Conservation (phyloP, 1,139 yeast genomes). For the Candida pseudoviswanathii region DNA sequence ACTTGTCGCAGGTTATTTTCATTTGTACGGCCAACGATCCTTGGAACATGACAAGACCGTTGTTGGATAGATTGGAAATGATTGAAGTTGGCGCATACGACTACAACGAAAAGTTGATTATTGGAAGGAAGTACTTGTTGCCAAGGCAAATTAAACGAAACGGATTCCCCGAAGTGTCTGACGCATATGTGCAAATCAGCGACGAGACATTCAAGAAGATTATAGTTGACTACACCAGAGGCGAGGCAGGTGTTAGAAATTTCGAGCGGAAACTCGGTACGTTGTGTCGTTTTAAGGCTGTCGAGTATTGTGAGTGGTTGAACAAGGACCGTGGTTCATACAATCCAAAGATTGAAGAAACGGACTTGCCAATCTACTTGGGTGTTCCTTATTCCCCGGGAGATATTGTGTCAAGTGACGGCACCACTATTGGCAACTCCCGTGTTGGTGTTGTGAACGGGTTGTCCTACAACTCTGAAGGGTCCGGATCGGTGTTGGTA, state of each 20-base stretch:
- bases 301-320: constrained; percentile 60
- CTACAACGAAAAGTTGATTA: constrained; percentile 73
- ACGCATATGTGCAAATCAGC: constrained; percentile 36
- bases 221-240: constrained; percentile 69
- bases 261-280: constrained; percentile 74
- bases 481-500: constrained; percentile 80
- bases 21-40: constrained; percentile 92
- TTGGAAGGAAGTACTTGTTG: constrained; percentile 68
- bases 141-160: constrained; percentile 80
- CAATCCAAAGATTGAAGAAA: constrained; percentile 39
- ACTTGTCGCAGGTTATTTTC: constrained; percentile 79
- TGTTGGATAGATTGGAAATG: constrained; percentile 84
- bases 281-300: constrained; percentile 80
- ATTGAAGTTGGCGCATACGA: constrained; percentile 83
- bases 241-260: constrained; percentile 83
- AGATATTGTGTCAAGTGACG: constrained; percentile 18
- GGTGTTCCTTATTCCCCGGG: constrained; percentile 50
- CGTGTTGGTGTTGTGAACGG: constrained; percentile 87
- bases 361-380: constrained; percentile 51
- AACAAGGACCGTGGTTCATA: constrained; percentile 24
- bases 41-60: constrained; percentile 72
- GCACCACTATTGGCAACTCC: constrained; percentile 29
- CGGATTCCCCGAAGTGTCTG: constrained; percentile 52
- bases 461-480: constrained; percentile 83
- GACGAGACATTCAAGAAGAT: constrained; percentile 61